Evolutionary conservation across 2,329 filamentous ascomycete species (phyloP), one percentile per base, ranked within the genome.

Genomic region (Metarhizium robertsii): DNA sequence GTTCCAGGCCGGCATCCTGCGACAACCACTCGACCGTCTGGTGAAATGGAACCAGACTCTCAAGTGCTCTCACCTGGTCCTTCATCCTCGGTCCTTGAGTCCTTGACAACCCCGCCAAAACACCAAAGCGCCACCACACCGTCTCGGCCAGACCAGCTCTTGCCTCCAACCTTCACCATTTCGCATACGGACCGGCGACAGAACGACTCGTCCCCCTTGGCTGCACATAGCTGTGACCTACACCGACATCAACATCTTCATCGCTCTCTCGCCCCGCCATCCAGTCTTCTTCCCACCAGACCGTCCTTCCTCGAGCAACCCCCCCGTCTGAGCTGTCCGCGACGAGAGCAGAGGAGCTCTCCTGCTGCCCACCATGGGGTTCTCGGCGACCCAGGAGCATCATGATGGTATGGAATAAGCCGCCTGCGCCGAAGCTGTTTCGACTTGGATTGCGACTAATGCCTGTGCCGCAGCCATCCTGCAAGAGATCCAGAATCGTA

Each of bases 381-480:
- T 87, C 72, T 95, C 91, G 61, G 83, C 92, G 65, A 87, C 96
- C 67, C 85, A 91, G 68, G 85, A 91, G 66, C 90, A 95, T 78
- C 86, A 86, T 53, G 66, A 74, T 65, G 68, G 72, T 74, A 57
- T 42, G 42, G 14, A 25, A 51, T 18, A 13, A 14, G 16, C 6
- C 16, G 2, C 1, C 25, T 45, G 50, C 6, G 18, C 34, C 8
- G 36, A 14, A 29, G 16, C 25, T 32, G 40, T 4, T 32, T 29
- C 10, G 53, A 18, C 14, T 30, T 14, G 45, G 14, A 36, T 30
- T 36, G 25, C 29, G 13, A 29, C 36, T 55, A 36, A 58, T 55
- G 52, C 20, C 52, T 48, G 11, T 34, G 45, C 42, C 38, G 36
- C 51, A 73, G 71, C 64, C 40, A 73, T 73, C 53, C 61, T 73